Evolutionary conservation across 495 filamentous ascomycete species (phyloP), one percentile per base, ranked within the genome.

Genomic region (Daldinia vernicosa): DNA sequence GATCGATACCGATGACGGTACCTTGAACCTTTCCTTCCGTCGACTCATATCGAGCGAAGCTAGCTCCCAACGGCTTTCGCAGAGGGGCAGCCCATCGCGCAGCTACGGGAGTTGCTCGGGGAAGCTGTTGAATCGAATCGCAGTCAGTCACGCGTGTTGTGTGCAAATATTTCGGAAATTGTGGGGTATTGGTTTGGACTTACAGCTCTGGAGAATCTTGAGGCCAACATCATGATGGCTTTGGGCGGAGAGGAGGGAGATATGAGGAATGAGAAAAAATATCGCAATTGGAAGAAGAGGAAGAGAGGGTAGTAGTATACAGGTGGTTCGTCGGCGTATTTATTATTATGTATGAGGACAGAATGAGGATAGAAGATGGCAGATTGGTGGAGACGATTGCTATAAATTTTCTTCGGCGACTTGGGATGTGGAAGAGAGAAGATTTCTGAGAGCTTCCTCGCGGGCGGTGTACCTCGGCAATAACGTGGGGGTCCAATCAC

Each of bases 1-100:
- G 86, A 88, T 99, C 95, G 81, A 99, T 98, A 88, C 95, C 95
- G 74, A 99, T 98, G 80, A 99, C 95, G 79, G 90, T 84, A 77
- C 96, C 96, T 86, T 95, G 93, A 61, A 98, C 92, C 78, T 95
- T 91, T 76, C 87, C 89, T 71, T 92, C 91, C 61, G 94, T 93
- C 58, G 91, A 92, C 82, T 97, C 92, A 84, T 89, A 93, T 83
- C 85, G 81, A 69, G 83, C 82, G 74, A 85, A 88, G 60, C 81
- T 83, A 24, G 85, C 78, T 45, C 76, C 80, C 70, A 83, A 71
- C 39, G 84, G 83, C 73, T 80, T 82, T 63, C 86, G 79, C 32
- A 85, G 63, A 67, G 84, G 73, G 8, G 80, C 92, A 80, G 81
- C 87, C 82, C 85, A 89, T 87, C 80, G 90, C 76, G 76, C 79